These are phyloP conservation scores for Didymosphaeria variabile DNA, from an alignment of 2,329 filamentous ascomycete species.

Conservation along the genomic window DNA sequence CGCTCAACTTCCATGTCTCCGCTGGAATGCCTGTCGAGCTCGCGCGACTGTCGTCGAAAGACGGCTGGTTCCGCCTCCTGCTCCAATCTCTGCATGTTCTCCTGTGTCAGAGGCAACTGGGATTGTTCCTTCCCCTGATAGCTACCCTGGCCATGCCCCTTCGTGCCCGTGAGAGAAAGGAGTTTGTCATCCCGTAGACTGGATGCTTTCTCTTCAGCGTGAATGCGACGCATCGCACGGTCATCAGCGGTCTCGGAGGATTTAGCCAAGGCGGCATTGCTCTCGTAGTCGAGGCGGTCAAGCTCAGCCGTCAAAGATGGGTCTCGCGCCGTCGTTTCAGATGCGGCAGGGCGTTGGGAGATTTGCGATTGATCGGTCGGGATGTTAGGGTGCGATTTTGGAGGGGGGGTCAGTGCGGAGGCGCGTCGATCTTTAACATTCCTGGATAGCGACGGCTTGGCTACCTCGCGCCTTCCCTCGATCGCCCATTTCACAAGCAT, in stretches of 20 bases:
- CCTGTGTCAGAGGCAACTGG: conserved; percentile 47
- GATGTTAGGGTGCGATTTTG: conserved; percentile 30
- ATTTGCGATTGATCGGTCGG: conserved; percentile 40
- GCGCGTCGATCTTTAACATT: conserved; percentile 37
- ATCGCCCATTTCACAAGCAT: conserved; percentile 71
- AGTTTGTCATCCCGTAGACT: conserved; percentile 64
- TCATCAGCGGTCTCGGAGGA: conserved; percentile 57
- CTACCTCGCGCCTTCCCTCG: conserved; percentile 51
- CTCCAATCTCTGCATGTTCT: conserved; percentile 48
- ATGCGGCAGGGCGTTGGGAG: conserved; percentile 32
- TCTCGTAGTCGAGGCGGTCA: conserved; percentile 50
- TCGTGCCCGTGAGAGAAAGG: conserved; percentile 56
- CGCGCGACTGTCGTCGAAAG: conserved; percentile 22
- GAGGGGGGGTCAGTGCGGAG: conserved; percentile 27
- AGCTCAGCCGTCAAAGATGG: conserved; percentile 43
- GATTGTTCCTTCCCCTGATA: conserved; percentile 29
- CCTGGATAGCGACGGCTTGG: conserved; percentile 32
- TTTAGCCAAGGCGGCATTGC: conserved; percentile 49
- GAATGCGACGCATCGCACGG: conserved; percentile 55
- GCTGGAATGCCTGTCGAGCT: conserved; percentile 29
- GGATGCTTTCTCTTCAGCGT: conserved; percentile 65
- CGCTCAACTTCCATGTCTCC: conserved; percentile 29
- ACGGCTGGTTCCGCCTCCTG: conserved; percentile 36
- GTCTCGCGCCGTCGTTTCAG: conserved; percentile 48
- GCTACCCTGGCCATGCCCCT: conserved; percentile 33